Percentiles rank a stretch among this genome's conserved stretches.
These are phyloP conservation scores for Gilbertella persicaria DNA, from an alignment of 371 early-diverging fungal species.

Conservation along the genomic window DNA sequence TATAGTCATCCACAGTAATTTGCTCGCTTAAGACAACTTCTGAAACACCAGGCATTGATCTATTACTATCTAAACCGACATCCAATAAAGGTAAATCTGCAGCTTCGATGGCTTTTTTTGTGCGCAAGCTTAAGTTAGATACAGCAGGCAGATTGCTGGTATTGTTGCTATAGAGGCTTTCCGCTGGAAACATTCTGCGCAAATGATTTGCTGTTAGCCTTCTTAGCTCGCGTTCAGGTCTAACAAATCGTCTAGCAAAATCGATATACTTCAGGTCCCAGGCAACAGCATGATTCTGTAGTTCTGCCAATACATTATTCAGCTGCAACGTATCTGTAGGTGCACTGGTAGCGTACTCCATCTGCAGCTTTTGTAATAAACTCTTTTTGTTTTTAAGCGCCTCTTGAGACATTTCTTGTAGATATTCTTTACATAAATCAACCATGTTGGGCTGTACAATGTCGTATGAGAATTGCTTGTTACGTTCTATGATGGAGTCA, in stretches of 20 bases:
- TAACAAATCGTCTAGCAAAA: constrained; percentile 74
- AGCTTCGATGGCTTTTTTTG: constrained; percentile 39
- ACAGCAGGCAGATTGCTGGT: constrained; percentile 7
- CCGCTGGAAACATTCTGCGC: constrained; percentile 61
- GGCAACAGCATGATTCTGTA: constrained; percentile 75
- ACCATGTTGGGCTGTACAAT: constrained; percentile 64
- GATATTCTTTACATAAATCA: constrained; percentile 63
- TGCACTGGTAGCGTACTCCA: constrained; percentile 73
- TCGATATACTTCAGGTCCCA: constrained; percentile 86
- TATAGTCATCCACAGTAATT: not conserved
- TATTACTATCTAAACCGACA: constrained; percentile 30
- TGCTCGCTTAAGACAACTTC: constrained; percentile 1
- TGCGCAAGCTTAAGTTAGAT: constrained; percentile 38
- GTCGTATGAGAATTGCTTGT: constrained; percentile 61
- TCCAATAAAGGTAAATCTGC: constrained; percentile 48
- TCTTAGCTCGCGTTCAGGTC: constrained; percentile 71
- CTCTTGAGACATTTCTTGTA: constrained; percentile 64
- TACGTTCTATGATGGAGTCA: constrained; percentile 70
- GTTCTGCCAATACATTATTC: constrained; percentile 69
- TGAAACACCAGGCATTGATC: constrained; percentile 7
- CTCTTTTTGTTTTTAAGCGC: constrained; percentile 75
- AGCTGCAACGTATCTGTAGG: constrained; percentile 79
- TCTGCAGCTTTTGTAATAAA: constrained; percentile 78
- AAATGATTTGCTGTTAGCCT: constrained; percentile 64
- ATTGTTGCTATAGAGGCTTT: constrained; percentile 16